These are phyloP conservation scores for Colletotrichum gloeosporioides DNA, from an alignment of 2,329 filamentous ascomycete species.

Conservation along the genomic window DNA sequence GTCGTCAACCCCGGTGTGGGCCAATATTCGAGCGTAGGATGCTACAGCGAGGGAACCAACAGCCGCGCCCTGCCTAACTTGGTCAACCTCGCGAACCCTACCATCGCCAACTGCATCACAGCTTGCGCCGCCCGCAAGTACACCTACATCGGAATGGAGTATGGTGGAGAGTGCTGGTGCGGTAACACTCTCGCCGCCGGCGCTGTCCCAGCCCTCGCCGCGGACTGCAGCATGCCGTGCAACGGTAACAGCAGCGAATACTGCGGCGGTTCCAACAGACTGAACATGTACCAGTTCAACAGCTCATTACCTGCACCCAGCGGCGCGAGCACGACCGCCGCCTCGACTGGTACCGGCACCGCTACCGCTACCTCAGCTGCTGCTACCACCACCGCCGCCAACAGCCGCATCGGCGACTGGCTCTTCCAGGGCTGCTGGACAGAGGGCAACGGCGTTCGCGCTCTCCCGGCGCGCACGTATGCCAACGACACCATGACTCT, in stretches of 20 bases:
- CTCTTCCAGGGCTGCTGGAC: constrained; percentile 41
- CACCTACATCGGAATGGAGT: constrained; percentile 39
- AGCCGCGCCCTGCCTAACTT: constrained; percentile 25
- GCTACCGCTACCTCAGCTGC: background rate
- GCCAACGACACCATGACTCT: constrained; percentile 40
- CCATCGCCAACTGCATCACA: constrained; percentile 21
- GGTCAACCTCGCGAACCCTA: background rate
- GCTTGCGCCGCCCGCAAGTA: constrained; percentile 34
- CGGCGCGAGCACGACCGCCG: background rate
- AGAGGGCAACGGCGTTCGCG: constrained; percentile 34
- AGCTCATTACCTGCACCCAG: background rate
- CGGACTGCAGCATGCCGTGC: constrained; percentile 40
- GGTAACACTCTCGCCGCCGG: constrained; percentile 33
- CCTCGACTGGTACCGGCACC: background rate
- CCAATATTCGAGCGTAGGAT: constrained; percentile 25
- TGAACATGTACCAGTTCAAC: background rate
- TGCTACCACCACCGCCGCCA: constrained; percentile 3
- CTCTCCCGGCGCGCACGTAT: constrained; percentile 32
- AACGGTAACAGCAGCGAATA: constrained; percentile 40
- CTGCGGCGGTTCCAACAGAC: constrained; percentile 37
- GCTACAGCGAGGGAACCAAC: constrained; percentile 26
- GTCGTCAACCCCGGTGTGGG: constrained; percentile 42
- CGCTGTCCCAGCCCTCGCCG: constrained; percentile 30
- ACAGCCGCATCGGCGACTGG: constrained; percentile 31
- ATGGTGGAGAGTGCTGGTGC: constrained; percentile 47